phyloP scores from a whole-genome alignment of 148 eudicot genomes.

The Fagopyrum esculentum region DNA sequence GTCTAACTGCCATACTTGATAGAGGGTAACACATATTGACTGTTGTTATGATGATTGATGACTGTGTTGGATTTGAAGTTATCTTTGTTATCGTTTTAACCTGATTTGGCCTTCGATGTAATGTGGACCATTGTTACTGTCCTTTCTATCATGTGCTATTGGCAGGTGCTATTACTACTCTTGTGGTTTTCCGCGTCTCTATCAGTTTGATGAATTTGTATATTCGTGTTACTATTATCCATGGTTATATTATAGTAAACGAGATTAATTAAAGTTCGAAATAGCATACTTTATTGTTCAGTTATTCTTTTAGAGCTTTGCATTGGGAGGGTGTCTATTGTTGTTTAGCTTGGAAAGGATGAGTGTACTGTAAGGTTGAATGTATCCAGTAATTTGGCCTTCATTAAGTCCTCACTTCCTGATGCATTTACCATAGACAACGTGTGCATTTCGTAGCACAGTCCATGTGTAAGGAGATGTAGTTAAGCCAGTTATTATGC shows the following conservation, averaged over 20 bases:
- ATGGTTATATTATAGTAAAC: too few relatives aligned
- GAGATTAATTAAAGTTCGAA: background rate
- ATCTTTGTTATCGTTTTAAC: background rate
- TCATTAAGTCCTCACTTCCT: background rate
- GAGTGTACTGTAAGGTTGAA: background rate
- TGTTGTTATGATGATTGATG: constrained; percentile 7
- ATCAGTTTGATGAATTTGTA: background rate
- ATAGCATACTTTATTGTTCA: background rate
- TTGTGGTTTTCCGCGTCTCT: background rate
- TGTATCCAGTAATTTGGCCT: background rate
- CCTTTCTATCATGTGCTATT: constrained; percentile 1
- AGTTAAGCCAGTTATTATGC: too few relatives aligned
- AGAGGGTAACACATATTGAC: background rate
- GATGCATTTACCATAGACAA: background rate
- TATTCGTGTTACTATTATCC: too few relatives aligned
- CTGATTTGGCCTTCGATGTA: background rate
- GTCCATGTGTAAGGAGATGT: too few relatives aligned
- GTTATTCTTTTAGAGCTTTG: background rate
- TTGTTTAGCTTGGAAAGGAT: background rate
- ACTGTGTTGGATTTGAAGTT: constrained; percentile 9
- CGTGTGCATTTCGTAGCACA: too few relatives aligned
- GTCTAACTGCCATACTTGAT: constrained; percentile 2
- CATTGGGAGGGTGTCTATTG: background rate
- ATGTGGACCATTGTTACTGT: background rate
- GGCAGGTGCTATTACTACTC: background rate